A percentile compares a stretch with the other conserved stretches of the same genome.
phyloP scores from a whole-genome alignment of 78 protist genomes.

The Dictyostelium discoideum region DNA sequence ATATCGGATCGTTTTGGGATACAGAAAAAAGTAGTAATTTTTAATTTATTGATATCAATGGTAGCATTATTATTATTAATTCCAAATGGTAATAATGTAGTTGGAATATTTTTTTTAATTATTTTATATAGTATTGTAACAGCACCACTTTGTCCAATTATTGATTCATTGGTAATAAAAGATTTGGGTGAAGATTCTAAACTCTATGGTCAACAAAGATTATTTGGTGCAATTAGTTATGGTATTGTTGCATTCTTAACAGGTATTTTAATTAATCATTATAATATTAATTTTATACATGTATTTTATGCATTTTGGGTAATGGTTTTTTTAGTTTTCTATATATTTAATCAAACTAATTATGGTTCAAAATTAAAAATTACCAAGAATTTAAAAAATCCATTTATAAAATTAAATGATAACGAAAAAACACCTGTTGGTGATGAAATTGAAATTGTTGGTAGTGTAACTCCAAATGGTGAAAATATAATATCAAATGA shows the following conservation, averaged over 20 bases:
- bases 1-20: neutral
- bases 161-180: neutral
- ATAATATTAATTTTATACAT: neutral
- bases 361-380: neutral
- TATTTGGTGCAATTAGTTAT: conserved; percentile 15
- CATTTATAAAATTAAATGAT: neutral
- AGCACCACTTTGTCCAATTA: neutral
- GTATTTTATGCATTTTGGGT: neutral
- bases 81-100: neutral
- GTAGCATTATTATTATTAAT: neutral
- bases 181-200: neutral
- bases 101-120: neutral
- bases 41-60: neutral
- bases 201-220: conserved; percentile 18
- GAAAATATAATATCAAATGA: neutral
- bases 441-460: neutral
- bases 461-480: neutral
- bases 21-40: neutral
- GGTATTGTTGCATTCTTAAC: neutral
- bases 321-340: neutral
- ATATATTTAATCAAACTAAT: neutral
- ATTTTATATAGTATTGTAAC: neutral
- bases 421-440: neutral
- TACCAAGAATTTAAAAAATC: neutral
- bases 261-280: conserved; percentile 10